phyloP scores from a whole-genome alignment of 345 rosid species.

The Salix udensis region DNA sequence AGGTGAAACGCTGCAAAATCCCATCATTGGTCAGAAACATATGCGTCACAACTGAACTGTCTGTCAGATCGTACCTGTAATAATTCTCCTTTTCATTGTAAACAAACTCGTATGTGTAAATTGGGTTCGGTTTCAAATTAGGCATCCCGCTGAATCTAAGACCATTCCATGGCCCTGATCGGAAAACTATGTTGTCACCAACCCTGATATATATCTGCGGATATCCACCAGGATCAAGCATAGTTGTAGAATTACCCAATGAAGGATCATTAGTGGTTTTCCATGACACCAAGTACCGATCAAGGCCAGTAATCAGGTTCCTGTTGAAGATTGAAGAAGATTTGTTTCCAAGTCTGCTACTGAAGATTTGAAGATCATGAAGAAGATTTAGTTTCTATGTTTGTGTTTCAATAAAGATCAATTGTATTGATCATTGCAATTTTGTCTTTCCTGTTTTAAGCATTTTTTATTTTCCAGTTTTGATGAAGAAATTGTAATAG shows the following conservation, averaged over 20 bases:
- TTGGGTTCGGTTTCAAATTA: not conserved
- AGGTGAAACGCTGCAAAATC: not conserved
- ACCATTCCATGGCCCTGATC: constrained; percentile 38
- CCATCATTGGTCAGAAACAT: constrained; percentile 18
- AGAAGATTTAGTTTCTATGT: too few species aligned
- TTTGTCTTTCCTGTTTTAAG: too few species aligned
- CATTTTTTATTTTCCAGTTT: too few species aligned
- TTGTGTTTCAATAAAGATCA: too few species aligned
- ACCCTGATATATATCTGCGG: constrained; percentile 21
- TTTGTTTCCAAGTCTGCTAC: too few species aligned
- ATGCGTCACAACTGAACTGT: constrained; percentile 4
- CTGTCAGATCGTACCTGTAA: constrained; percentile 14
- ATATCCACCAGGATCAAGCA: constrained; percentile 22
- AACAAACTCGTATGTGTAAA: constrained; percentile 9
- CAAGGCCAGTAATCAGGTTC: constrained; percentile 9
- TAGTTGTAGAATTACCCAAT: constrained; percentile 16
- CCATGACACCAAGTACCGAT: constrained; percentile 10
- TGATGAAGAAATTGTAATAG: too few species aligned
- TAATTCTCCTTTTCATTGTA: constrained; percentile 15
- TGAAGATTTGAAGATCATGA: too few species aligned
- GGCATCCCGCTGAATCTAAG: constrained; percentile 26
- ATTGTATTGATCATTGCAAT: too few species aligned
- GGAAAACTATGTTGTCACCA: not conserved
- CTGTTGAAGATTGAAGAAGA: too few species aligned
- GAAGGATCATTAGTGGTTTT: constrained; percentile 25